Evolutionary conservation across 768 basidiomycete species (phyloP), one percentile per base, ranked within the genome.

Genomic region (Rhizopogon salebrosus): DNA sequence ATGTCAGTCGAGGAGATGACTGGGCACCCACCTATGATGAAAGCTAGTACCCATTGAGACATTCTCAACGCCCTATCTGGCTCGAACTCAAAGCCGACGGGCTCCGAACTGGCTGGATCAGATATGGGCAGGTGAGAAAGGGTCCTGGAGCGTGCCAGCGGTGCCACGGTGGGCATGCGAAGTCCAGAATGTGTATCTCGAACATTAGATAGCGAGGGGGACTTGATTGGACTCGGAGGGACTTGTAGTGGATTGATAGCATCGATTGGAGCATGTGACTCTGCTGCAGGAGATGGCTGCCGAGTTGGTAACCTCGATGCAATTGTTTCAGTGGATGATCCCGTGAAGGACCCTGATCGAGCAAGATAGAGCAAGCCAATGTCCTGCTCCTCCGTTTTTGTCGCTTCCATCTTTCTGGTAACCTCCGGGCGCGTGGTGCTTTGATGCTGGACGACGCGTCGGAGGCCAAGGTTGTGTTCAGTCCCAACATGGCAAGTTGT

Each of bases 21-120:
- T 29, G 22, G 45, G 45, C 45, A 54, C 75, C 58, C 64, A 79
- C 87, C 89, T 49, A 89, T 73, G 41, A 77, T 82, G 43, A 91
- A 75, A 14, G 83, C 75, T 51, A 87, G 64, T 2, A 84, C 79
- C 89, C 89, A 92, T 50, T 82, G 68, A 23, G 77, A 74, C 64
- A 92, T 73, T 49, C 71, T 79, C 26, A 60, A 60, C 13, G 81
- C 55, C 18, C 76, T 78, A 26, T 74, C 75, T 2, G 66, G 60
- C 18, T 82, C 72, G 36, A 88, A 74, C 5, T 72, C 64, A 11
- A 86, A 70, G 8, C 72, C 69, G 41, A 72, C 63, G 4, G 73
- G 53, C 43, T 76, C 75, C 31, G 69, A 63, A 50, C 59, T 69
- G 18, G 60, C 65, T 48, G 66, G 66, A 20, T 63, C 48, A 9